A percentile compares a stretch with the other conserved stretches of the same genome.
Evolutionary conservation across 2,329 filamentous ascomycete genomes (phyloP).

Genomic region (Didymella segeticola): DNA sequence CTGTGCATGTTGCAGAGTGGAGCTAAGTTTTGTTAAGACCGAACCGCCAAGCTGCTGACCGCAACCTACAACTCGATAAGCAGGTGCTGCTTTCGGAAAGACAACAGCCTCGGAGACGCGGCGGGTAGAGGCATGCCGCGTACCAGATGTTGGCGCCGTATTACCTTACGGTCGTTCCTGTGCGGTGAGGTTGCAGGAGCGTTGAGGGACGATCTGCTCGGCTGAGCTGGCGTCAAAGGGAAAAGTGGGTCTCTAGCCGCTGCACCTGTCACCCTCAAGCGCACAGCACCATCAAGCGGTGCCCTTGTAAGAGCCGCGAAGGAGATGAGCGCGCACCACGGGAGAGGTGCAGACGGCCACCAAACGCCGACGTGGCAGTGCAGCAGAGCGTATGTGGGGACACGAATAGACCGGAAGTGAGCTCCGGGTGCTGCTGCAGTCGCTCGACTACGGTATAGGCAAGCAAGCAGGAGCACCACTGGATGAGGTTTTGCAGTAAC

Average conservation of each 20-base stretch:
- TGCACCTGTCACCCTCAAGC: conserved; percentile 15
- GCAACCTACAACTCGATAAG: conserved; percentile 78
- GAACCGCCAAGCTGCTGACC: conserved; percentile 23
- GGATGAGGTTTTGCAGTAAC: conserved; percentile 8
- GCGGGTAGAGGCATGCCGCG: conserved; percentile 12
- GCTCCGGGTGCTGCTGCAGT: conserved; percentile 1
- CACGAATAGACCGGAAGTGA: neutral
- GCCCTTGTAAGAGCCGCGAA: conserved; percentile 14
- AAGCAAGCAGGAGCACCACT: conserved; percentile 11
- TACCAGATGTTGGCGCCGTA: conserved; percentile 9
- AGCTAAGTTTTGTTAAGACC: conserved; percentile 59
- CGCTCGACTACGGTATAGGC: conserved; percentile 9
- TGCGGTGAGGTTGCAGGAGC: conserved; percentile 14
- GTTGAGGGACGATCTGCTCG: conserved; percentile 20
- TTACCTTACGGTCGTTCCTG: neutral
- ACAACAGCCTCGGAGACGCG: conserved; percentile 40
- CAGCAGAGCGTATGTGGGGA: conserved; percentile 1
- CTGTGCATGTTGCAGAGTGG: conserved; percentile 80
- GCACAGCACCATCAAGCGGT: conserved; percentile 10
- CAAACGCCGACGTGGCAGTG: conserved; percentile 25
- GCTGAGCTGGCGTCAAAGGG: neutral
- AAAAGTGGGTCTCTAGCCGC: conserved; percentile 14
- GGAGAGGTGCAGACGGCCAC: conserved; percentile 9
- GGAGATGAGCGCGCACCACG: conserved; percentile 29
- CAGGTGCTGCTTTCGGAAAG: conserved; percentile 76